Evolutionary conservation across 1,284 basidiomycete species (phyloP).

Genomic region (Sutorius eximius): DNA sequence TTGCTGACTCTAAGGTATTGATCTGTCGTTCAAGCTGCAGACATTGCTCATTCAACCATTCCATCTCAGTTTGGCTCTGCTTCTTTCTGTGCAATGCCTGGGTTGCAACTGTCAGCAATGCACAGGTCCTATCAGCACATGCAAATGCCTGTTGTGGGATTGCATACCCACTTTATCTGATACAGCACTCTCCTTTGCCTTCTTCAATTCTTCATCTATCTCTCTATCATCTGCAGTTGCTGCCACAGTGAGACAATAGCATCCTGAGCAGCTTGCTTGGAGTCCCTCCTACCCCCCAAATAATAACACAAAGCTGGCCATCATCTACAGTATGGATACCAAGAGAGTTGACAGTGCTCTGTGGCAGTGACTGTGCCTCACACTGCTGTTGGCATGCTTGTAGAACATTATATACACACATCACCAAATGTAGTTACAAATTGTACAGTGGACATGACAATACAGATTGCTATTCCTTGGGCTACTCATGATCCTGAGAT

Average conservation of each 20-base stretch:
- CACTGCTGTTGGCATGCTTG: too few relatives aligned
- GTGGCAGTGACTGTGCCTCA: too few relatives aligned
- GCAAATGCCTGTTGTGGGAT: constrained; percentile 4
- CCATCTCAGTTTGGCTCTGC: constrained; percentile 84
- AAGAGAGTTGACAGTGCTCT: constrained; percentile 6
- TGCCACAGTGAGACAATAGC: constrained; percentile 86
- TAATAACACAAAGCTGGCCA: constrained; percentile 88
- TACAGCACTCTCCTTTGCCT: constrained; percentile 91
- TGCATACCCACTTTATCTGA: constrained; percentile 89
- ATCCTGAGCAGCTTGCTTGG: constrained; percentile 78
- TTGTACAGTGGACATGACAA: too few relatives aligned
- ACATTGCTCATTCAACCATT: constrained; percentile 83
- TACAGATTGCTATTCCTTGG: too few relatives aligned
- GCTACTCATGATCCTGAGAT: background rate
- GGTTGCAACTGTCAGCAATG: constrained; percentile 50
- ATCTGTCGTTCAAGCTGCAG: constrained; percentile 96
- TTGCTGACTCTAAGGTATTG: constrained; percentile 96
- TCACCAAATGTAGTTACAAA: too few relatives aligned
- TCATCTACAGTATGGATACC: constrained; percentile 40
- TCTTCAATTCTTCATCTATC: constrained; percentile 93
- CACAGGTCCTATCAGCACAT: constrained; percentile 5
- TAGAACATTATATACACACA: too few relatives aligned
- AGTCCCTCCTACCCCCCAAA: constrained; percentile 75
- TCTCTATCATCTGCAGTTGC: constrained; percentile 94
- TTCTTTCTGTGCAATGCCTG: constrained; percentile 95